Percentiles rank a stretch among this genome's conserved stretches.
Evolutionary conservation across 192 early-diverging fungal species (phyloP).

Genomic region (Coemansia sp.): DNA sequence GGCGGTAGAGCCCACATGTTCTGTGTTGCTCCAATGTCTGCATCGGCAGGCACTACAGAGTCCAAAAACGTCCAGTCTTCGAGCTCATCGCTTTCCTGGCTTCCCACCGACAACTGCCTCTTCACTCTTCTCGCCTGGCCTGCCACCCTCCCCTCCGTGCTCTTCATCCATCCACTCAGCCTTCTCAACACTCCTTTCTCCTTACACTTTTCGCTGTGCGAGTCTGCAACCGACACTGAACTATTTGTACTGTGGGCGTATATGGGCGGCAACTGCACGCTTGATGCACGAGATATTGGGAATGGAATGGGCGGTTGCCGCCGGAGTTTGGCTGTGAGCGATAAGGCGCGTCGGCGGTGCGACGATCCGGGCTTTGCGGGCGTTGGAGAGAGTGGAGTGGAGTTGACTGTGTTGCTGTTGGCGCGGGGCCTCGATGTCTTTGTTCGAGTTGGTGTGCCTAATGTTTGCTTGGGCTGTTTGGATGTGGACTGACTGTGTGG

Average conservation of each 20-base stretch:
- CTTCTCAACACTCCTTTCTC: slow-evolving; percentile 20
- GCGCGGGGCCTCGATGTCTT: background rate
- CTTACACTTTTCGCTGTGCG: background rate
- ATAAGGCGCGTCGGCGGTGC: slow-evolving; percentile 26
- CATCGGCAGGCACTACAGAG: no score
- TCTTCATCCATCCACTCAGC: slow-evolving; percentile 43
- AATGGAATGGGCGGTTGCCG: slow-evolving; percentile 42
- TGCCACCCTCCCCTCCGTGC: slow-evolving; percentile 14
- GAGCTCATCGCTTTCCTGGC: slow-evolving; percentile 2
- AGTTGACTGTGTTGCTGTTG: background rate
- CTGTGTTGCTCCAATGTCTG: background rate
- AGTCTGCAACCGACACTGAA: background rate
- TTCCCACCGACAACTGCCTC: background rate
- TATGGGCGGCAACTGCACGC: slow-evolving; percentile 16
- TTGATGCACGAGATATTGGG: slow-evolving; percentile 17
- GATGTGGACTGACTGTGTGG: background rate
- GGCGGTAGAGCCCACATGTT: background rate
- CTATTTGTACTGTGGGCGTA: background rate
- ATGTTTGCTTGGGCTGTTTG: background rate
- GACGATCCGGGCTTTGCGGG: background rate
- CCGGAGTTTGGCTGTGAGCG: slow-evolving; percentile 40
- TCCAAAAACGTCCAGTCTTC: slow-evolving; percentile 53
- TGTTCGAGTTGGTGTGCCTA: background rate
- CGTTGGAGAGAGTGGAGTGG: background rate
- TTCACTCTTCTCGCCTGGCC: slow-evolving; percentile 20